Percentiles rank a stretch among this genome's conserved stretches.
Conservation (phyloP, 257 asterid genomes). For the Scutellaria baicalensis region DNA sequence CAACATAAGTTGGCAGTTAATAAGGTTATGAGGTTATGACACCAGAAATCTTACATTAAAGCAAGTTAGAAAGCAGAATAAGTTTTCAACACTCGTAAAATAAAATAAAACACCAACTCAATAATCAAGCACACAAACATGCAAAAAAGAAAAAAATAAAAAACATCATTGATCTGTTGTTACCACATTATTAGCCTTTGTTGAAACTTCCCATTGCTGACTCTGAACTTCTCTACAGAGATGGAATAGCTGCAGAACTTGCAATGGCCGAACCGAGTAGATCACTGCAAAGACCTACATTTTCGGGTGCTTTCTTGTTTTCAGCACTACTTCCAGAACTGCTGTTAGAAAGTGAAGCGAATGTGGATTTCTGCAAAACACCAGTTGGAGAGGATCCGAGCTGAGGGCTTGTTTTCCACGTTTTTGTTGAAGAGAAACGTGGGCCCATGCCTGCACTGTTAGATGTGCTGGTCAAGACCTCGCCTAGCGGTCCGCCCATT, state of each 20-base stretch:
- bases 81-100: conserved; percentile 3
- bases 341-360: conserved; percentile 66
- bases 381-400: conserved; percentile 71
- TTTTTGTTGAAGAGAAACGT: conserved; percentile 21
- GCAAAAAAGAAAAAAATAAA: neutral
- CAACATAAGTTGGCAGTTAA: neutral
- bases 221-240: conserved; percentile 9
- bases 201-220: neutral
- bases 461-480: conserved; percentile 55
- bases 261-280: conserved; percentile 34
- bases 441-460: conserved; percentile 11
- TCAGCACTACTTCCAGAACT: conserved; percentile 59
- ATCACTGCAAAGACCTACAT: conserved; percentile 29
- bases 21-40: neutral
- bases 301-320: conserved; percentile 35
- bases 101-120: neutral
- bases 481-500: conserved; percentile 83
- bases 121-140: neutral
- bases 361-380: conserved; percentile 59
- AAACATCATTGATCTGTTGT: neutral
- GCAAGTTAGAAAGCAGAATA: conserved; percentile 10
- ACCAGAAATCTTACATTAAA: conserved; percentile 13
- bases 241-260: conserved; percentile 41
- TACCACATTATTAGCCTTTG: neutral
- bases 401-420: conserved; percentile 34